Conservation (phyloP, 2,329 filamentous ascomycete genomes). For the Colletotrichum orbiculare region DNA sequence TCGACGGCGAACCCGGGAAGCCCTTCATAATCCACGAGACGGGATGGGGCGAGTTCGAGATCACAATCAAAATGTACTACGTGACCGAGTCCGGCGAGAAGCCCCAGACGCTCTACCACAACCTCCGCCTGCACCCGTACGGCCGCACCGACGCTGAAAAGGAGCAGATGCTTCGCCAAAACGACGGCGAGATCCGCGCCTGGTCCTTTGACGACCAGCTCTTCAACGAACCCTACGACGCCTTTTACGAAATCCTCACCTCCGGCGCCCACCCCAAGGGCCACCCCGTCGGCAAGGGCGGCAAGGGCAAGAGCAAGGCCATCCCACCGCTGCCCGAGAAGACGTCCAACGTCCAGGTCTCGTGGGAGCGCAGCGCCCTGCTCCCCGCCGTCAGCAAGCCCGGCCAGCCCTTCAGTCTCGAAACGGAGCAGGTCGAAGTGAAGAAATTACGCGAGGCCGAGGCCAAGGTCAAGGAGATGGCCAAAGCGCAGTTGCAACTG, state of each 20-base stretch:
- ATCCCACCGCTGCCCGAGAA: constrained; percentile 43
- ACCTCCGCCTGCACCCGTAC: constrained; percentile 90
- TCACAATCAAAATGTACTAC: constrained; percentile 95
- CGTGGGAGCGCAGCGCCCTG: constrained; percentile 76
- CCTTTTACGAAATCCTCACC: constrained; percentile 89
- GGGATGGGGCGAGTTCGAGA: constrained; percentile 98
- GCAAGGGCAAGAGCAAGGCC: constrained; percentile 66
- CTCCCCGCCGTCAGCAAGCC: constrained; percentile 76
- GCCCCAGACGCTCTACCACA: constrained; percentile 94
- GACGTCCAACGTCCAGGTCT: constrained; percentile 42
- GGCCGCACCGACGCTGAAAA: constrained; percentile 82
- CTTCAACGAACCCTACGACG: constrained; percentile 96
- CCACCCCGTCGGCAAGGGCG: constrained; percentile 55
- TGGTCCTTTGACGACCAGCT: constrained; percentile 94
- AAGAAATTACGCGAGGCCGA: constrained; percentile 72
- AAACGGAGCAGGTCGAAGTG: constrained; percentile 74
- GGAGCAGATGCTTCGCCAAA: constrained; percentile 63
- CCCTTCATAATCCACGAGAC: constrained; percentile 90
- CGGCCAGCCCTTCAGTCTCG: constrained; percentile 78
- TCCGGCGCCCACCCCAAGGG: constrained; percentile 70
- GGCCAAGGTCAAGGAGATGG: constrained; percentile 71
- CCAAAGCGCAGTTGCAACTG: constrained; percentile 67
- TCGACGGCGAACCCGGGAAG: constrained; percentile 76
- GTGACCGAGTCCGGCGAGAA: constrained; percentile 90
- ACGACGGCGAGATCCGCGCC: constrained; percentile 73